A percentile compares a stretch with the other conserved stretches of the same genome.
These are phyloP conservation scores for Mallotus repandus DNA, from an alignment of 441 rosid species.

Conservation along the genomic window DNA sequence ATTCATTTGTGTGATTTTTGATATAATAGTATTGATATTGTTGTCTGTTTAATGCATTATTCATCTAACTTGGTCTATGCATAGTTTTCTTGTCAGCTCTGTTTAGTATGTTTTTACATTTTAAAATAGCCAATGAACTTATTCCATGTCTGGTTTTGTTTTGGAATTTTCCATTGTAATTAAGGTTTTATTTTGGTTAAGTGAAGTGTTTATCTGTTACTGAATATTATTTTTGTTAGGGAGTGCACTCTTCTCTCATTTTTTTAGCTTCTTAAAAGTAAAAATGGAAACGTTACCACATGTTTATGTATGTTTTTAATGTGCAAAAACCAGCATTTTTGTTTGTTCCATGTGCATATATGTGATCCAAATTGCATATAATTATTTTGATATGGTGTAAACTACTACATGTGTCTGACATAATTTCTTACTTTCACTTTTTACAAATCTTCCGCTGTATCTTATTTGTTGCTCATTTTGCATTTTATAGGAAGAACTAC, in stretches of 20 bases:
- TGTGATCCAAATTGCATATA: neutral
- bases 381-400: neutral
- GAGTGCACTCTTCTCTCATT: constrained; percentile 7
- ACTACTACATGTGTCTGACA: neutral
- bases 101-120: neutral
- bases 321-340: constrained; percentile 2
- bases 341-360: neutral
- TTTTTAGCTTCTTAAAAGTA: neutral
- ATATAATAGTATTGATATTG: neutral
- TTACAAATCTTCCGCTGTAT: neutral
- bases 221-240: neutral
- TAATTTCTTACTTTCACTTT: neutral
- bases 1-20: neutral
- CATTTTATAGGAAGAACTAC: constrained; percentile 70
- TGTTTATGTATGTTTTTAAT: neutral
- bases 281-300: neutral
- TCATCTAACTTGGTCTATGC: neutral
- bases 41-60: neutral
- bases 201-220: neutral
- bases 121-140: no score
- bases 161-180: neutral
- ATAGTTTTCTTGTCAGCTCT: neutral
- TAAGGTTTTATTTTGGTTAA: neutral
- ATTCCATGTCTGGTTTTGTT: no score
- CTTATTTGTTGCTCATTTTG: constrained; percentile 20